A percentile compares a stretch with the other conserved stretches of the same genome.
These are phyloP conservation scores for Pseudomicrostroma phylloplanum DNA, from an alignment of 1,284 basidiomycete species.

Conservation along the genomic window DNA sequence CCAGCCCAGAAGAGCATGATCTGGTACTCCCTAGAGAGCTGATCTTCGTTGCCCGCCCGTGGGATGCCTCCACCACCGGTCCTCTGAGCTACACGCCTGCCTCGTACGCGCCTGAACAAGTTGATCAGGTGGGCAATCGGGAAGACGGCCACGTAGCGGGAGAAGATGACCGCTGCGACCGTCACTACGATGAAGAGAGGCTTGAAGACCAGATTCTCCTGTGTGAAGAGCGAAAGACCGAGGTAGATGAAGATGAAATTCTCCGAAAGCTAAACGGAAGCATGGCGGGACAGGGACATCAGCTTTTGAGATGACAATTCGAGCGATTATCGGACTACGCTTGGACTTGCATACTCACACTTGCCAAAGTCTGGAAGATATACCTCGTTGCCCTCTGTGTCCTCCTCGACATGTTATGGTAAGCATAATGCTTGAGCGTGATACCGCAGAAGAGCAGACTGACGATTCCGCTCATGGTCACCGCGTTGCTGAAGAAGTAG, in stretches of 20 bases:
- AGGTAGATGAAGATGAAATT: constrained; percentile 99
- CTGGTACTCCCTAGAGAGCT: constrained; percentile 46
- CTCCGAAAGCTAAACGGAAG: constrained; percentile 68
- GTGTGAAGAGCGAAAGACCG: constrained; percentile 87
- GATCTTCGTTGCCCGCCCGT: constrained; percentile 20
- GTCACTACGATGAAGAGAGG: constrained; percentile 73
- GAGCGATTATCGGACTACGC: background rate
- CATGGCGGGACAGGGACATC: background rate
- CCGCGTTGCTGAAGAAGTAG: constrained; percentile 96
- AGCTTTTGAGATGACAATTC: background rate
- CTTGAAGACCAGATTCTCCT: constrained; percentile 82
- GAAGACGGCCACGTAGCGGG: constrained; percentile 92
- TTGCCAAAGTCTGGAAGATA: constrained; percentile 54
- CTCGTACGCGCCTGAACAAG: constrained; percentile 73
- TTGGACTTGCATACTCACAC: constrained; percentile 18
- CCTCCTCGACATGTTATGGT: constrained; percentile 93
- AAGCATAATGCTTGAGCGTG: constrained; percentile 97
- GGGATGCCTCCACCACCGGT: constrained; percentile 22
- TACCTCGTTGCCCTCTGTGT: constrained; percentile 95
- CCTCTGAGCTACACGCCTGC: constrained; percentile 56
- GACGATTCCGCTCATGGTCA: constrained; percentile 93
- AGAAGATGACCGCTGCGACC: constrained; percentile 76
- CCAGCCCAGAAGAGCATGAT: constrained; percentile 91
- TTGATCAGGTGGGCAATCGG: constrained; percentile 94
- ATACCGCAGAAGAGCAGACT: constrained; percentile 97